Conservation (phyloP, 345 rosid genomes). For the Leavenworthia alabamica region DNA sequence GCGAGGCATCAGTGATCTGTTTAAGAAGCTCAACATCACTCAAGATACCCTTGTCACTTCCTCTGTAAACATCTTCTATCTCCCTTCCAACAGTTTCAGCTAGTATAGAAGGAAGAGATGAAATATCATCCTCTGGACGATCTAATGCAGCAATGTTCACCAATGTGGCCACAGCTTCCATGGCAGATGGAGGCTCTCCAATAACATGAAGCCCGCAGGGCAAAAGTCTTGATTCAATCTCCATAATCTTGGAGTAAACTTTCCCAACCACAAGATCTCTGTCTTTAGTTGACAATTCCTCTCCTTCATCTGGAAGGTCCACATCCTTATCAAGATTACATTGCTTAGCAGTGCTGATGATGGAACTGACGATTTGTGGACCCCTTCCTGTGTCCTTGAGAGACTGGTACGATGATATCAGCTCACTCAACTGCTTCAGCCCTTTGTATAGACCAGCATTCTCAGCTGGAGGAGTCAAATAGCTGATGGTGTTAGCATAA, state of each 20-base stretch:
- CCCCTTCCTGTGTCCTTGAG: slow-evolving; percentile 93
- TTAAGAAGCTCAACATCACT: slow-evolving; percentile 95
- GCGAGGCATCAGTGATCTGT: slow-evolving; percentile 89
- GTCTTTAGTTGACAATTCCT: slow-evolving; percentile 61
- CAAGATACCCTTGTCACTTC: slow-evolving; percentile 78
- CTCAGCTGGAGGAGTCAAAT: slow-evolving; percentile 98
- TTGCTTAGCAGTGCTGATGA: slow-evolving; percentile 87
- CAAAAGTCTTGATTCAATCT: slow-evolving; percentile 87
- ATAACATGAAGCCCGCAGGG: slow-evolving; percentile 97
- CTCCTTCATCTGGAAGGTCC: slow-evolving; percentile 74
- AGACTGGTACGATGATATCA: slow-evolving; percentile 92
- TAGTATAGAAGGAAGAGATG: slow-evolving; percentile 67
- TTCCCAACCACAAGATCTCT: slow-evolving; percentile 89
- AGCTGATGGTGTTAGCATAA: slow-evolving; percentile 94
- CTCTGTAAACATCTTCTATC: slow-evolving; percentile 83
- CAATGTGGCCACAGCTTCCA: slow-evolving; percentile 95
- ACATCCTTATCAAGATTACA: slow-evolving; percentile 98
- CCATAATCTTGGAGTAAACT: slow-evolving; percentile 98
- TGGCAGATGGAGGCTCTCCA: slow-evolving; percentile 96
- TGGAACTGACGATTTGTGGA: slow-evolving; percentile 85
- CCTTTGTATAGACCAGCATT: slow-evolving; percentile 99
- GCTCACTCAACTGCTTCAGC: slow-evolving; percentile 92
- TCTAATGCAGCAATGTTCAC: slow-evolving; percentile 92
- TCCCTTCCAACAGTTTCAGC: slow-evolving; percentile 74
- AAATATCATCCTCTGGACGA: slow-evolving; percentile 78